A percentile compares a stretch with the other conserved stretches of the same genome.
These are phyloP conservation scores for Dentiscutata heterogama DNA, from an alignment of 371 early-diverging fungal genomes.

Conservation along the genomic window DNA sequence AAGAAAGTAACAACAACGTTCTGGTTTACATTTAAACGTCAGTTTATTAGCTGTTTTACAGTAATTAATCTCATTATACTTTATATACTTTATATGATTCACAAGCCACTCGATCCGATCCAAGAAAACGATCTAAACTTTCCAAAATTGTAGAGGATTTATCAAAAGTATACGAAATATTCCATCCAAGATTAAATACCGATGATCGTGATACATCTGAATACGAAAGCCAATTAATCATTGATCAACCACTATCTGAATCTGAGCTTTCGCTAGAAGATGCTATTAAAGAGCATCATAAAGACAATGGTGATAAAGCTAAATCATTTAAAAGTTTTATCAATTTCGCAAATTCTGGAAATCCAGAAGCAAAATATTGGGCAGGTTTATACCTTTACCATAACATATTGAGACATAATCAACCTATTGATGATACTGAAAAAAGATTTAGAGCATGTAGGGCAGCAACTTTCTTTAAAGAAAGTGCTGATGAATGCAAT, in stretches of 20 bases:
- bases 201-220: neutral
- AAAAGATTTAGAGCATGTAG: neutral
- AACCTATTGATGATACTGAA: neutral
- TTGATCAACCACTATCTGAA: neutral
- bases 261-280: neutral
- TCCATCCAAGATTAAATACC: neutral
- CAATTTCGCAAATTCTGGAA: neutral
- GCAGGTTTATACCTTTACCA: slow-evolving; percentile 39
- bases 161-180: neutral
- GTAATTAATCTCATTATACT: neutral
- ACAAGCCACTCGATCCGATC: neutral
- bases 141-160: neutral
- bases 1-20: too few species aligned
- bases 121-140: neutral
- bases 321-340: slow-evolving; percentile 15
- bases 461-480: slow-evolving; percentile 27
- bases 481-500: slow-evolving; percentile 20
- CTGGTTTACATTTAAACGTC: neutral
- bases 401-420: neutral
- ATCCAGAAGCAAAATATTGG: slow-evolving; percentile 32
- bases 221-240: neutral
- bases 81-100: neutral
- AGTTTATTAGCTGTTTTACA: neutral
- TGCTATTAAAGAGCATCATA: slow-evolving; percentile 28
- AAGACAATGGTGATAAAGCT: neutral